Percentiles rank a stretch among this genome's conserved stretches.
These are phyloP conservation scores for Leccinum subrobustum DNA, from an alignment of 1,284 basidiomycete species.

Conservation along the genomic window DNA sequence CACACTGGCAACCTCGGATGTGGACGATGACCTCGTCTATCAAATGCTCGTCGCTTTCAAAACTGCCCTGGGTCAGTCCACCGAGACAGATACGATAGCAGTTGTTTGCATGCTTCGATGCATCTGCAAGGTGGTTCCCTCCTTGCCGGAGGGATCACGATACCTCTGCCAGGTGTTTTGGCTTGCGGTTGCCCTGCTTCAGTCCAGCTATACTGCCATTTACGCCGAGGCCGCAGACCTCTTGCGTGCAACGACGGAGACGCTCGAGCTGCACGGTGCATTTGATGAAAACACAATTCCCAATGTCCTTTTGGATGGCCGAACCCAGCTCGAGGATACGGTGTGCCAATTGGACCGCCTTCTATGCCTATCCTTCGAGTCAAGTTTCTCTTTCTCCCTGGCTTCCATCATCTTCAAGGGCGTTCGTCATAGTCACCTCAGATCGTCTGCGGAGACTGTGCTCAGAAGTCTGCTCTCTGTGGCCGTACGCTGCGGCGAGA, in stretches of 20 bases:
- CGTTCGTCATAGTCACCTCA: slow-evolving; percentile 66
- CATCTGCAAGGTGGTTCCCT: slow-evolving; percentile 74
- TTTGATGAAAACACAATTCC: slow-evolving; percentile 57
- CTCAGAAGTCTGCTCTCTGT: slow-evolving; percentile 58
- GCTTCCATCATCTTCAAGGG: slow-evolving; percentile 86
- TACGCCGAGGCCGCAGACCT: slow-evolving; percentile 71
- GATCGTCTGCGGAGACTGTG: slow-evolving; percentile 55
- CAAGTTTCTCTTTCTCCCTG: slow-evolving; percentile 78
- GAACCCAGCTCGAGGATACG: slow-evolving; percentile 65
- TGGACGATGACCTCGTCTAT: slow-evolving; percentile 87
- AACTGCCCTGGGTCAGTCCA: slow-evolving; percentile 58
- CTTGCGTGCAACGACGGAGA: slow-evolving; percentile 65
- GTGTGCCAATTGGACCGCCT: slow-evolving; percentile 73
- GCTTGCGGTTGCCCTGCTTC: slow-evolving; percentile 80
- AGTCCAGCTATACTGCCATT: slow-evolving; percentile 72
- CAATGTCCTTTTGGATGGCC: slow-evolving; percentile 62
- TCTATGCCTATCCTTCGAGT: slow-evolving; percentile 75
- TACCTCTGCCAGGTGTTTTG: slow-evolving; percentile 81
- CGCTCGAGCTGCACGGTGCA: slow-evolving; percentile 59
- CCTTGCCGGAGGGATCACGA: slow-evolving; percentile 64
- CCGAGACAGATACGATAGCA: slow-evolving; percentile 71
- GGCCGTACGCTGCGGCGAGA: slow-evolving; percentile 49
- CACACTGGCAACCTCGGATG: slow-evolving; percentile 72
- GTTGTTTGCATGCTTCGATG: slow-evolving; percentile 87
- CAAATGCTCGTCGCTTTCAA: slow-evolving; percentile 85